Conservation (phyloP, 139 green algal species). For the Tetradesmus obliquus region DNA sequence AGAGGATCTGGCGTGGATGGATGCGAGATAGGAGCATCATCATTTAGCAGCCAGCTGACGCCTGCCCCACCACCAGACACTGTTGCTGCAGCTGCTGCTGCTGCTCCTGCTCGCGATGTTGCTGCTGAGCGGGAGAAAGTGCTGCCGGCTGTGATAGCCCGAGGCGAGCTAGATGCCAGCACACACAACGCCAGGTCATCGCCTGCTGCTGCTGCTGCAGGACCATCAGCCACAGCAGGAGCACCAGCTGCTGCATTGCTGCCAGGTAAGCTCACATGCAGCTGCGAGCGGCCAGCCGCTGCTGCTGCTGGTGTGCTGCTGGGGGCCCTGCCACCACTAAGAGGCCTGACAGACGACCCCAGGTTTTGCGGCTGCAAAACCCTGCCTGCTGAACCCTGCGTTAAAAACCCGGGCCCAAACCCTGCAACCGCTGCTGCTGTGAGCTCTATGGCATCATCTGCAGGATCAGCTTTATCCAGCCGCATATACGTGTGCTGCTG, state of each 20-base stretch:
- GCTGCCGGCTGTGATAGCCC: conserved; percentile 12
- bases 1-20: neutral
- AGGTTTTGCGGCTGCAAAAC: neutral
- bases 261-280: neutral
- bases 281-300: neutral
- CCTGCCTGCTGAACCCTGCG: neutral
- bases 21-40: neutral
- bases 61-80: conserved; percentile 49
- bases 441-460: conserved; percentile 5
- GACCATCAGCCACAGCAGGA: neutral
- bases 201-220: conserved; percentile 18
- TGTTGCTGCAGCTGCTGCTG: conserved; percentile 20
- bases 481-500: neutral
- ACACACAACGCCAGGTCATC: neutral
- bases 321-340: neutral
- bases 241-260: neutral
- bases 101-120: conserved; percentile 10
- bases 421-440: neutral
- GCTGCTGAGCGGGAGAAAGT: neutral
- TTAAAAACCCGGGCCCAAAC: neutral
- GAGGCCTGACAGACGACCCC: neutral
- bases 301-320: neutral
- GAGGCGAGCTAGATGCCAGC: neutral
- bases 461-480: neutral
- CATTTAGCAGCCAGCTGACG: neutral